phyloP scores from a whole-genome alignment of 2,329 filamentous ascomycete genomes.

The Clarireedia hainanense region DNA sequence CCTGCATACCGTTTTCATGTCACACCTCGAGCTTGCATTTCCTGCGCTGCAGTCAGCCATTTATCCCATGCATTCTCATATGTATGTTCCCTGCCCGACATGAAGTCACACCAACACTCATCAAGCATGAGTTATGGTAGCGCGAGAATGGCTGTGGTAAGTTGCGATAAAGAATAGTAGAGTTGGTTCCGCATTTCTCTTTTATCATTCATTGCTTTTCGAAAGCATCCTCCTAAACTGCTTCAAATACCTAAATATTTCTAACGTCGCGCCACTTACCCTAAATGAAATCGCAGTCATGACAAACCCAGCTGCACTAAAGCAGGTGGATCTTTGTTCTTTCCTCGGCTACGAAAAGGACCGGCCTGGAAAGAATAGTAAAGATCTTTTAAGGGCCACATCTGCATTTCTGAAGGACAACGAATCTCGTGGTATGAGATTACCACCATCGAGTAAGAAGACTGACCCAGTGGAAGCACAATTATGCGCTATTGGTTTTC shows the following conservation, averaged over 20 bases:
- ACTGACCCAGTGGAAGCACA: constrained; percentile 3
- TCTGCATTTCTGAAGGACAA: constrained; percentile 4
- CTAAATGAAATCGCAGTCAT: not conserved
- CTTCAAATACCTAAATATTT: too few relatives aligned
- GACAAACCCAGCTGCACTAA: not conserved
- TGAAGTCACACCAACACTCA: too few relatives aligned
- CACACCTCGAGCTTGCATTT: not conserved
- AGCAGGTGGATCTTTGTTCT: constrained; percentile 7
- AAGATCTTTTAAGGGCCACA: constrained; percentile 3
- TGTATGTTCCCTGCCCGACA: not conserved
- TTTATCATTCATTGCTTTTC: not conserved
- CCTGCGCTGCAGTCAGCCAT: not conserved
- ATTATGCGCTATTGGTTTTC: constrained; percentile 8
- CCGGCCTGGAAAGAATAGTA: constrained; percentile 2
- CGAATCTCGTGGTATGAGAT: constrained; percentile 5
- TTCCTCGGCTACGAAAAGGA: constrained; percentile 11
- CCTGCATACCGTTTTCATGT: not conserved
- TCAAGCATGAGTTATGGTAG: not conserved
- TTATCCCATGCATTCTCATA: not conserved
- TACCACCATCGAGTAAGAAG: not conserved
- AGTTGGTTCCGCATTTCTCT: not conserved
- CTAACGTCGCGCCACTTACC: too few relatives aligned
- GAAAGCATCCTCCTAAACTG: not conserved
- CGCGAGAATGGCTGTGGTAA: not conserved
- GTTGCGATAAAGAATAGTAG: not conserved